These are phyloP conservation scores for Thelephora terrestris DNA, from an alignment of 1,284 basidiomycete genomes.

Conservation along the genomic window DNA sequence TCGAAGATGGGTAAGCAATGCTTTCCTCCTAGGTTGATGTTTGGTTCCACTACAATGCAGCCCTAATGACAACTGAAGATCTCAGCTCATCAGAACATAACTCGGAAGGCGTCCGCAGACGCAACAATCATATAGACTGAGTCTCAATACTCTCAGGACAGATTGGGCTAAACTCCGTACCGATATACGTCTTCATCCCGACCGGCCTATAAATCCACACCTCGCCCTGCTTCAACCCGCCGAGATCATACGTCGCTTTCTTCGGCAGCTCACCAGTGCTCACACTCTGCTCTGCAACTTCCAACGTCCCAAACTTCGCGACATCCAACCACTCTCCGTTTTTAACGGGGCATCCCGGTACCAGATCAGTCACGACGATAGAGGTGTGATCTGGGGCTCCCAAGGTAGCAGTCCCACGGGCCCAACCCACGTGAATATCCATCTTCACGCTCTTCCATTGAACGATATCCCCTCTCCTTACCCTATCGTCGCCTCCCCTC, in stretches of 20 bases:
- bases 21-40: no score
- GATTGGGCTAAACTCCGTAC: conserved; percentile 15
- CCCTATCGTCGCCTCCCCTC: conserved; percentile 41
- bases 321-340: conserved; percentile 19
- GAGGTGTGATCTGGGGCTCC: conserved; percentile 29
- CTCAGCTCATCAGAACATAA: no score
- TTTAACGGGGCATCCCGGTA: conserved; percentile 15
- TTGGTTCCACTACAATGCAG: no score
- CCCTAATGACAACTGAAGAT: no score
- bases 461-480: conserved; percentile 45
- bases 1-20: no score
- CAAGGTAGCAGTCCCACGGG: conserved; percentile 14
- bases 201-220: conserved; percentile 32
- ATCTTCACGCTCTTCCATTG: conserved; percentile 39
- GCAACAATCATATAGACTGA: neutral
- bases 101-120: no score
- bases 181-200: conserved; percentile 25
- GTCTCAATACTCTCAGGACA: conserved; percentile 15
- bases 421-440: conserved; percentile 11
- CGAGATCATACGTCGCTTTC: conserved; percentile 22
- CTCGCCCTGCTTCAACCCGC: conserved; percentile 25
- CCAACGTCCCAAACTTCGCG: conserved; percentile 21
- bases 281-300: conserved; percentile 28
- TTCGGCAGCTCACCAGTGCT: conserved; percentile 17
- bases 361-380: conserved; percentile 22